phyloP scores from a whole-genome alignment of 768 basidiomycete species.

The Tulasnella sp. region DNA sequence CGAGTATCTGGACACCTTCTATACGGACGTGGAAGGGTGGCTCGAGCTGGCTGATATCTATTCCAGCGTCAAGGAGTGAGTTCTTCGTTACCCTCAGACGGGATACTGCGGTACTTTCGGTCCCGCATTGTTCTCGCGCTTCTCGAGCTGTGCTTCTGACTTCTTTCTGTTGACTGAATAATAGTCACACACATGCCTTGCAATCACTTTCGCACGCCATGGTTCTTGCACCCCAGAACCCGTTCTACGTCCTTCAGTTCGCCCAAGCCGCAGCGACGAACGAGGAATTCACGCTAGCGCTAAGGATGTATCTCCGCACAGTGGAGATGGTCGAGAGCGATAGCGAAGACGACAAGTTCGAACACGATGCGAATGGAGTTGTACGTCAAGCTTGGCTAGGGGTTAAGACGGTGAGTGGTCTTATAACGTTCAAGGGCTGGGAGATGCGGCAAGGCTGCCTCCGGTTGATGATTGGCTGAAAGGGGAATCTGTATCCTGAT shows the following conservation, averaged over 20 bases:
- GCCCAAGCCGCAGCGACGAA: conserved; percentile 83
- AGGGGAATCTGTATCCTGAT: not conserved
- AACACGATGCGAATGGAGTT: conserved; percentile 39
- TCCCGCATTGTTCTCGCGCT: not conserved
- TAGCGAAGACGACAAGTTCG: conserved; percentile 36
- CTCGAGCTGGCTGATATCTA: conserved; percentile 77
- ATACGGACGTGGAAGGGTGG: conserved; percentile 83
- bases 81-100: conserved; percentile 9
- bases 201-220: conserved; percentile 73
- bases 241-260: conserved; percentile 70
- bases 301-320: conserved; percentile 68
- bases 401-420: conserved; percentile 56
- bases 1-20: conserved; percentile 73
- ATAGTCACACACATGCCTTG: conserved; percentile 63
- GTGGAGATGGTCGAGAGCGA: conserved; percentile 62
- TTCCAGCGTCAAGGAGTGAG: conserved; percentile 61
- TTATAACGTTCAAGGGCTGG: no score
- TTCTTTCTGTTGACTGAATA: not conserved
- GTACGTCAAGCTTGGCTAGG: conserved; percentile 73
- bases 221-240: conserved; percentile 75
- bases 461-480: not conserved
- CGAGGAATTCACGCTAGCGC: conserved; percentile 55
- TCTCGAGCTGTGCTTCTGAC: not conserved
- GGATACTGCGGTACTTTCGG: not conserved
- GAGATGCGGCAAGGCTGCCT: not conserved